A percentile compares a stretch with the other conserved stretches of the same genome.
Conservation (phyloP, 2,329 filamentous ascomycete species). For the Knufia petricola region DNA sequence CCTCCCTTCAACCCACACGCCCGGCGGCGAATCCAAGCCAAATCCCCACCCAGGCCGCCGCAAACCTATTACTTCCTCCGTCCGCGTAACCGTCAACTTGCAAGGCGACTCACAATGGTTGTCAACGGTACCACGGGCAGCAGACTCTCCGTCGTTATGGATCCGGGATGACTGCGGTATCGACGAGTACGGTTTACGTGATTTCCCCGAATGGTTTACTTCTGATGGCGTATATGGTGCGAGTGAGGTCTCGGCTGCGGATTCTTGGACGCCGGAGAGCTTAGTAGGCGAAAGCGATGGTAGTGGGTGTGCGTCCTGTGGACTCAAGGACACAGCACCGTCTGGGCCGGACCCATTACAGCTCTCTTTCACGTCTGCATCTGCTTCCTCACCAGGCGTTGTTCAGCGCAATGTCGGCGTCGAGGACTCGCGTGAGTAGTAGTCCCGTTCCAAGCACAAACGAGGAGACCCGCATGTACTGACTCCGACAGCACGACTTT, state of each 20-base stretch:
- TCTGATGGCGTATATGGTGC: constrained; percentile 17
- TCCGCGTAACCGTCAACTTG: constrained; percentile 14
- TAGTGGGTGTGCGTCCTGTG: background rate
- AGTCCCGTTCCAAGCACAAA: too few relatives aligned
- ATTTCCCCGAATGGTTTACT: constrained; percentile 15
- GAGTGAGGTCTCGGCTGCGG: too few relatives aligned
- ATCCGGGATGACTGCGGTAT: constrained; percentile 16
- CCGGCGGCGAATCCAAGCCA: constrained; percentile 6
- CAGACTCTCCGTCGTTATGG: constrained; percentile 6
- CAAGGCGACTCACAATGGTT: constrained; percentile 17
- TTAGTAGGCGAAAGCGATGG: background rate
- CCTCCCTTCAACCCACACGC: background rate
- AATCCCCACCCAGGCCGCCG: constrained; percentile 16
- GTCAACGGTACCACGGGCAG: constrained; percentile 6
- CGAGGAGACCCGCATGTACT: too few relatives aligned
- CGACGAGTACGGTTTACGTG: constrained; percentile 14
- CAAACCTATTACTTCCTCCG: constrained; percentile 1
- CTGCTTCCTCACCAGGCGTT: too few relatives aligned
- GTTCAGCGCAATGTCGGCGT: too few relatives aligned
- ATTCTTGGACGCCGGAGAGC: constrained; percentile 4
- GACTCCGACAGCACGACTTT: background rate
- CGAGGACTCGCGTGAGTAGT: too few relatives aligned
- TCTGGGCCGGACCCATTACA: background rate
- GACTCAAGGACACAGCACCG: background rate
- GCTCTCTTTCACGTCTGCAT: background rate